phyloP scores from a whole-genome alignment of 2,329 filamentous ascomycete species.

The Gliomastix tumulicola region DNA sequence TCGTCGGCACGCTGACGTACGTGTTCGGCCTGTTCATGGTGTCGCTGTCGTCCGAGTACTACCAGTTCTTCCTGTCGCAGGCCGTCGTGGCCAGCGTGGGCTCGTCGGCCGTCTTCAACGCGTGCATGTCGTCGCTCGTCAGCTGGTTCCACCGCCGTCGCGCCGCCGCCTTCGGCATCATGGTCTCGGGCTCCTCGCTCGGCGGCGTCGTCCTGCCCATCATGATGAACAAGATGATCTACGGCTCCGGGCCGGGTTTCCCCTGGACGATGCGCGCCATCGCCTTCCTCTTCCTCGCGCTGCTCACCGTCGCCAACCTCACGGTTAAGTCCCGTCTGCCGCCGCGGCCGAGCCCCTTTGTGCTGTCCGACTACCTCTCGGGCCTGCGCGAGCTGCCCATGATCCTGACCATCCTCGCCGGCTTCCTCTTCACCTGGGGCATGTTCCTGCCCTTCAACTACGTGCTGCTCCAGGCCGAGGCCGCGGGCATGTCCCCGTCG shows the following conservation, averaged over 20 bases:
- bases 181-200: conserved; percentile 44
- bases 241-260: conserved; percentile 28
- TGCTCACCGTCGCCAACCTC: conserved; percentile 23
- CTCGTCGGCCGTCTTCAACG: conserved; percentile 34
- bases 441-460: conserved; percentile 50
- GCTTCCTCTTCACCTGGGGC: conserved; percentile 50
- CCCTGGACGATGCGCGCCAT: conserved; percentile 41
- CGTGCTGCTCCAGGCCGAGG: conserved; percentile 38
- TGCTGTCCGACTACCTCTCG: conserved; percentile 35
- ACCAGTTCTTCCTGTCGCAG: conserved; percentile 36
- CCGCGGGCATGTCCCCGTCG: conserved; percentile 30
- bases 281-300: conserved; percentile 35
- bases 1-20: conserved; percentile 46
- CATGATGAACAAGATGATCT: conserved; percentile 48
- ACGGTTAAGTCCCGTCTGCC: conserved; percentile 33
- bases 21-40: conserved; percentile 62
- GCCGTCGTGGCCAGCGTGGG: conserved; percentile 31
- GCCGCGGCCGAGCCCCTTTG: conserved; percentile 36
- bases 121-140: conserved; percentile 30
- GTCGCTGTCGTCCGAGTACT: conserved; percentile 38
- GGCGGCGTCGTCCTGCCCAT: conserved; percentile 55
- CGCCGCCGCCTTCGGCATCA: conserved; percentile 45
- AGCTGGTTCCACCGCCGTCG: conserved; percentile 47
- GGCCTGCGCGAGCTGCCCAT: conserved; percentile 39
- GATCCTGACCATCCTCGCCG: conserved; percentile 30